phyloP scores from a whole-genome alignment of 2,329 filamentous ascomycete species.

The Aspergillus amoenus region DNA sequence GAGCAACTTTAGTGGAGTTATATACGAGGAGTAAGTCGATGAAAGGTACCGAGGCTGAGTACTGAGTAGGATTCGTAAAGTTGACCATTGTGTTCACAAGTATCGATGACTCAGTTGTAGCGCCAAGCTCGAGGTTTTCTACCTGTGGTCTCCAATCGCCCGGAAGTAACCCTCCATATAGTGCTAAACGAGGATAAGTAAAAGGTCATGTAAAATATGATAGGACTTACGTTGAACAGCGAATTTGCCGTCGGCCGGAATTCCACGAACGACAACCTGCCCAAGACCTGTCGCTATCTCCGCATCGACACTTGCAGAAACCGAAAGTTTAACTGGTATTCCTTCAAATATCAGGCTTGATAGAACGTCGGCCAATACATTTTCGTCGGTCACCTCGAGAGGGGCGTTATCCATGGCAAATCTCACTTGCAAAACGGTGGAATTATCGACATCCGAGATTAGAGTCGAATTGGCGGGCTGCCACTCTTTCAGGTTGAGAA shows the following conservation, averaged over 20 bases:
- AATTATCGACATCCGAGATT: slow-evolving; percentile 58
- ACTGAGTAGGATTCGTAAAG: slow-evolving; percentile 85
- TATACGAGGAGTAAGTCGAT: slow-evolving; percentile 72
- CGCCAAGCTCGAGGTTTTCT: slow-evolving; percentile 68
- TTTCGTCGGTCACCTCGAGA: slow-evolving; percentile 75
- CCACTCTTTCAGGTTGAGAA: slow-evolving; percentile 78
- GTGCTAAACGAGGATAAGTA: slow-evolving; percentile 49
- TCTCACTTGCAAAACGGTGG: slow-evolving; percentile 68
- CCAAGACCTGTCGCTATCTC: slow-evolving; percentile 80
- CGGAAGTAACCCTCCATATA: slow-evolving; percentile 53
- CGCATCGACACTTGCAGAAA: slow-evolving; percentile 80
- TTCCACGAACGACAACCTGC: slow-evolving; percentile 73
- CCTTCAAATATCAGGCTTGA: slow-evolving; percentile 75
- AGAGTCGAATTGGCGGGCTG: slow-evolving; percentile 79
- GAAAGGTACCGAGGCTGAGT: slow-evolving; percentile 79
- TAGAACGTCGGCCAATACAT: slow-evolving; percentile 78
- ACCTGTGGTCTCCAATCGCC: slow-evolving; percentile 62
- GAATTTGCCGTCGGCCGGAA: slow-evolving; percentile 80
- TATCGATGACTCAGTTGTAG: slow-evolving; percentile 70
- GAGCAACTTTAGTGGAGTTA: slow-evolving; percentile 73
- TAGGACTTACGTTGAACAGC: slow-evolving; percentile 85
- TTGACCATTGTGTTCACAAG: slow-evolving; percentile 72
- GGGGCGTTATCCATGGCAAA: slow-evolving; percentile 77
- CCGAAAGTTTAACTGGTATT: slow-evolving; percentile 66
- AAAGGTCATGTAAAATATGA: slow-evolving; percentile 26